phyloP scores from a whole-genome alignment of 148 eudicot species.

The Heliamphora exappendiculata region DNA sequence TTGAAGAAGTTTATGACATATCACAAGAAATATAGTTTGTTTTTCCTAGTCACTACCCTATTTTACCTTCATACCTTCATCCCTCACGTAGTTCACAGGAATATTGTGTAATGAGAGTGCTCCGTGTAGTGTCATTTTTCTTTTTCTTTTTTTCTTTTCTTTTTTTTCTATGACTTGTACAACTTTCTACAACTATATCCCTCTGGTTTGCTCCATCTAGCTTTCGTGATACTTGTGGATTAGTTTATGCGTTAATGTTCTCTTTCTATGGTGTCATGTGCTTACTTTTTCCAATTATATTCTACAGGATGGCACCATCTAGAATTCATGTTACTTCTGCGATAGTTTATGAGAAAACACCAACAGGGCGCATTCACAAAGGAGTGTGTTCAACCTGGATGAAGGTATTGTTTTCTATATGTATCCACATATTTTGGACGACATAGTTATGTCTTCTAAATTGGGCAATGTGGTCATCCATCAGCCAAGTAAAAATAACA shows the following conservation, averaged over 20 bases:
- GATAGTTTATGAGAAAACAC: constrained; percentile 73
- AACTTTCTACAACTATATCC: neutral
- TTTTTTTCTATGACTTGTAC: neutral
- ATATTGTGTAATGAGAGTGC: neutral
- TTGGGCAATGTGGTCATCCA: neutral
- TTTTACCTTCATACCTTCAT: neutral
- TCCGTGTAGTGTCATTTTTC: neutral
- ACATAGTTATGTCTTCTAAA: neutral
- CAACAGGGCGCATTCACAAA: constrained; percentile 82
- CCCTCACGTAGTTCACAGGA: neutral
- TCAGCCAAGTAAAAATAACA: neutral
- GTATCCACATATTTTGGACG: neutral
- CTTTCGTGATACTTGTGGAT: neutral
- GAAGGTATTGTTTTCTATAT: constrained; percentile 48
- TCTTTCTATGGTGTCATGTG: neutral
- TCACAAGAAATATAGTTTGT: neutral
- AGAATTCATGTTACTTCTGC: constrained; percentile 96
- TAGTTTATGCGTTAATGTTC: neutral
- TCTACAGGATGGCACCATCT: constrained; percentile 66
- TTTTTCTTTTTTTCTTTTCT: neutral
- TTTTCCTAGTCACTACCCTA: neutral
- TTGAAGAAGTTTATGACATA: neutral
- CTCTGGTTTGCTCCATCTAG: too few species aligned
- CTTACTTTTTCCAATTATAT: constrained; percentile 6
- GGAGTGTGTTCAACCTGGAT: constrained; percentile 99